Conservation (phyloP, 2,329 filamentous ascomycete species). For the Fusarium sp. region DNA sequence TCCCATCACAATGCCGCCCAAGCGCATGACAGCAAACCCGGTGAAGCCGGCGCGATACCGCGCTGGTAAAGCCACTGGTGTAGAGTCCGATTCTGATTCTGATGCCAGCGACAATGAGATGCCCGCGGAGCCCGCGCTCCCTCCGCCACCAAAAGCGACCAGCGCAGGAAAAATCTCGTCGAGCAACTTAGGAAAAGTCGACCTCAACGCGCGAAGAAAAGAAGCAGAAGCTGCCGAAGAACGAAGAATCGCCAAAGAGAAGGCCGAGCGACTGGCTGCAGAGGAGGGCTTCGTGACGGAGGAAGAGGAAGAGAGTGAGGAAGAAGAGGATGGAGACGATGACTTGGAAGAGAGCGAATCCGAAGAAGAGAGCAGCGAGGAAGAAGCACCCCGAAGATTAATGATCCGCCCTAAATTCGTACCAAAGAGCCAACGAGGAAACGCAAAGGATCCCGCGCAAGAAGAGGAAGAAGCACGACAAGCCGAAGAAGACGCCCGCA, state of each 20-base stretch:
- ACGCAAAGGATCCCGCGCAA: constrained; percentile 43
- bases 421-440: constrained; percentile 64
- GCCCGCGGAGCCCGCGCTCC: constrained; percentile 49
- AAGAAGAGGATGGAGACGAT: constrained; percentile 48
- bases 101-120: constrained; percentile 58
- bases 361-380: constrained; percentile 62
- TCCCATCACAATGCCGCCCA: constrained; percentile 66
- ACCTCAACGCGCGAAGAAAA: constrained; percentile 59
- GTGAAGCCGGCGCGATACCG: constrained; percentile 82
- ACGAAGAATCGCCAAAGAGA: constrained; percentile 58
- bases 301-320: constrained; percentile 56
- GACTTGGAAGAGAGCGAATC: constrained; percentile 54
- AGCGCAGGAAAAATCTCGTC: constrained; percentile 64
- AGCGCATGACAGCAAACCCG: constrained; percentile 94
- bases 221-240: constrained; percentile 59
- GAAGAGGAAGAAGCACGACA: constrained; percentile 49
- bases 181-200: constrained; percentile 61
- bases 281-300: constrained; percentile 73
- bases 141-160: constrained; percentile 65
- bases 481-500: constrained; percentile 69
- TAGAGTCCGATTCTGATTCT: constrained; percentile 63
- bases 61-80: constrained; percentile 77
- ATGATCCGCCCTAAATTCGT: constrained; percentile 73
- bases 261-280: constrained; percentile 60
- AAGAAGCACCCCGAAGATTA: constrained; percentile 64